A percentile compares a stretch with the other conserved stretches of the same genome.
Evolutionary conservation across 257 asterid species (phyloP).

Genomic region (Sherardia arvensis): DNA sequence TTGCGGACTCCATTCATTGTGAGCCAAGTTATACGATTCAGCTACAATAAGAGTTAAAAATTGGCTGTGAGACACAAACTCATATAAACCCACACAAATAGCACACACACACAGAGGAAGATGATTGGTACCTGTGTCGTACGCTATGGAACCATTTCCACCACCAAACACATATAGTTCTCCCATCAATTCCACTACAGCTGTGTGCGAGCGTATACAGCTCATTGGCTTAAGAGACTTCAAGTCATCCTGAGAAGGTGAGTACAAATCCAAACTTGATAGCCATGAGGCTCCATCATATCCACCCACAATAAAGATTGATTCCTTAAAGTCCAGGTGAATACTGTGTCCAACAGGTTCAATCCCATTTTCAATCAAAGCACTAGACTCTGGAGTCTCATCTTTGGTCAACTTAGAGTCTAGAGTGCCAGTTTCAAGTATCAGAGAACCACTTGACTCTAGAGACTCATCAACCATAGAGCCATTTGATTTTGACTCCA

Average conservation of each 20-base stretch:
- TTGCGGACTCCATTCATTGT: constrained; percentile 49
- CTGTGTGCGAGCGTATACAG: constrained; percentile 47
- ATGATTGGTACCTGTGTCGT: constrained; percentile 52
- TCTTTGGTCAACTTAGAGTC: no score
- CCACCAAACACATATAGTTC: constrained; percentile 83
- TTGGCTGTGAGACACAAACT: background rate
- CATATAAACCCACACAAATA: background rate
- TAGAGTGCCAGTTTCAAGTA: background rate
- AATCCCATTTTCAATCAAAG: constrained; percentile 14
- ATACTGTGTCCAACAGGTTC: constrained; percentile 14
- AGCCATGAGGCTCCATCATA: constrained; percentile 66
- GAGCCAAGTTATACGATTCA: constrained; percentile 58
- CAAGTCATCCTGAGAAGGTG: constrained; percentile 51
- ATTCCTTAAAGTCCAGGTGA: constrained; percentile 29
- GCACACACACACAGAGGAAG: constrained; percentile 1
- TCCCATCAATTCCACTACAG: constrained; percentile 44
- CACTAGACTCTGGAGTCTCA: background rate
- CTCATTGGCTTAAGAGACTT: constrained; percentile 61
- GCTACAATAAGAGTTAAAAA: constrained; percentile 36
- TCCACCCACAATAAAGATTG: constrained; percentile 40
- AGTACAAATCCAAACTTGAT: constrained; percentile 51
- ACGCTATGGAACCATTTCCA: constrained; percentile 36
- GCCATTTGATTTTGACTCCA: constrained; percentile 39
- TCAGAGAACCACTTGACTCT: background rate
- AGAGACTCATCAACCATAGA: constrained; percentile 3